Evolutionary conservation across 208 protist genomes (phyloP), one percentile per base, ranked within the genome.

Genomic region (Leptomonas seymouri): DNA sequence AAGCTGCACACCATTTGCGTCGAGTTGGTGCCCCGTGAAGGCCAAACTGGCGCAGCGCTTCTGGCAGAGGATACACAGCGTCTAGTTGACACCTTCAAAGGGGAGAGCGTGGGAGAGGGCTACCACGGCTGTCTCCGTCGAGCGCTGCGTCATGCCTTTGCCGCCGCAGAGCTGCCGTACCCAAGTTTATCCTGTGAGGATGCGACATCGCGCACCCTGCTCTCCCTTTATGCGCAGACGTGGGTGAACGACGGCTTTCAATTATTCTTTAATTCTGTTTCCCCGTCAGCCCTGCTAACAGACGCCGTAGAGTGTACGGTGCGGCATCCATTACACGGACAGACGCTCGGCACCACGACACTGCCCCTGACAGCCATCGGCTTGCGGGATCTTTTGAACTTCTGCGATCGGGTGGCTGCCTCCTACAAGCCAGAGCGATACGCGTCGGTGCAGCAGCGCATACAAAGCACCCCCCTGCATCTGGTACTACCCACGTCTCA

Each of bases 1-100:
- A 53, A 76, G n/a, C 87, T 87, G 44, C 88, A 93, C 57, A 85
- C 86, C 27, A 59, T 91, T 41, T 76, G 74, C 14, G 76, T 91
- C 5, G 67, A 66, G 3, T 67, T 96, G 7, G 41, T 44, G 21
- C 64, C 71, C 6, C 67, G 69, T 9, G 45, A 27, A 51, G 62
- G 34, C 27, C 30, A 44, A 14, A 42, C 27, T 21, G n/a, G 8
- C 15, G 28, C 53, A 18, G 4, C 27, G n/a, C 51, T 14, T 12
- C 64, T 54, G 53, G 77, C 27, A 57, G 62, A 18, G 14, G 74
- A 80, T 0, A 77, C 86, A 58, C 48, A 74, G 48, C 49, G 20
- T 0, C 79, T 82, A 9, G 67, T 89, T 25, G 48, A 70, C 16
- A 50, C 39, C 16, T 93, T 96, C 69, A 71, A 74, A 14, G 91